phyloP scores from a whole-genome alignment of 306 rosid species.

The Pterocarpus macrocarpus region DNA sequence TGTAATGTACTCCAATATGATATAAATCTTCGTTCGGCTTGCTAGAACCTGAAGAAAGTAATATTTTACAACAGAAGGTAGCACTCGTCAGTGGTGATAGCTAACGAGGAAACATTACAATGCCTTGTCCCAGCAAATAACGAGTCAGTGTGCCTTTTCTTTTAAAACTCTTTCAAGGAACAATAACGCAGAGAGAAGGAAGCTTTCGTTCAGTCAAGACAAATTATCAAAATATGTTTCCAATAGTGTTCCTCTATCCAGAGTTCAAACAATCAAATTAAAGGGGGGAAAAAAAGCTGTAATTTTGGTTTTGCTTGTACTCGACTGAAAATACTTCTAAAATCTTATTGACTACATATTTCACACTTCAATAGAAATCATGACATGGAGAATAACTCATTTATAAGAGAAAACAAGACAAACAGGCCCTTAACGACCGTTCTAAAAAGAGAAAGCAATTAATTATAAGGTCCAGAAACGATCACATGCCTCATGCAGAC shows the following conservation, averaged over 20 bases:
- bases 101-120: slow-evolving; percentile 20
- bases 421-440: slow-evolving; percentile 1
- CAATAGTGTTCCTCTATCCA: neutral
- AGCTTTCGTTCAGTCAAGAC: neutral
- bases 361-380: slow-evolving; percentile 6
- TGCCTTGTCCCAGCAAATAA: neutral
- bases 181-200: neutral
- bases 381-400: slow-evolving; percentile 1
- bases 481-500: slow-evolving; percentile 78
- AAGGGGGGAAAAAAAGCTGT: neutral
- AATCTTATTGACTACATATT: neutral
- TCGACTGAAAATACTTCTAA: neutral
- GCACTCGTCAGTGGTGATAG: slow-evolving; percentile 3
- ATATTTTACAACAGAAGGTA: slow-evolving; percentile 31
- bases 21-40: slow-evolving; percentile 87
- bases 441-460: neutral
- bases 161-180: neutral
- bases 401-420: neutral
- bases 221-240: slow-evolving; percentile 13
- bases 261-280: neutral
- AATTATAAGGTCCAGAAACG: neutral
- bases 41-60: slow-evolving; percentile 78
- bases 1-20: slow-evolving; percentile 90
- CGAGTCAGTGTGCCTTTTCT: neutral
- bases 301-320: neutral